phyloP scores from a whole-genome alignment of 768 basidiomycete species.

The Suillus luteus region DNA sequence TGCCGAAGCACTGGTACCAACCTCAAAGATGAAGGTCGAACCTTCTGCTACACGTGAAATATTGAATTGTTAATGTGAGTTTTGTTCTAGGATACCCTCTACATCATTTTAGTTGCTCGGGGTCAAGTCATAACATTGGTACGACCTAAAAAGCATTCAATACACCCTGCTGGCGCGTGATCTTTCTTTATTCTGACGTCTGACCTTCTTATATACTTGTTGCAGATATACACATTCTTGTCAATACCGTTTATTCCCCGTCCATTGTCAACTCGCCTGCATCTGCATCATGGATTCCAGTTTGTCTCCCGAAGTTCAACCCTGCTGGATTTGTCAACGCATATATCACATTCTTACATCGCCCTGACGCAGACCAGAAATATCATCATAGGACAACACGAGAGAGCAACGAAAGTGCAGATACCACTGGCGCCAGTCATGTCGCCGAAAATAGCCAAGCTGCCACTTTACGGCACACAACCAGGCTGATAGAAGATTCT shows the following conservation, averaged over 20 bases:
- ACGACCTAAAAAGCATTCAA: slow-evolving; percentile 89
- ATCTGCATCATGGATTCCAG: slow-evolving; percentile 89
- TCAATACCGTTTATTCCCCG: slow-evolving; percentile 87
- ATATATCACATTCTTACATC: slow-evolving; percentile 74
- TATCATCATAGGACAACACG: slow-evolving; percentile 5
- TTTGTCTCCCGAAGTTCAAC: slow-evolving; percentile 96
- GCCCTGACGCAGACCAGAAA: slow-evolving; percentile 27
- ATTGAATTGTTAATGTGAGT: slow-evolving; percentile 5
- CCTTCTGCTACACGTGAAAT: neutral
- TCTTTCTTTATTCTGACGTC: slow-evolving; percentile 6
- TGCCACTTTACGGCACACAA: slow-evolving; percentile 20
- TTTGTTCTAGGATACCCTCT: slow-evolving; percentile 75
- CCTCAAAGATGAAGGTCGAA: slow-evolving; percentile 73
- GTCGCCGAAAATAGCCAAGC: slow-evolving; percentile 14
- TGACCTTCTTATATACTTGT: neutral
- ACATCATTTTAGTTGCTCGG: slow-evolving; percentile 81
- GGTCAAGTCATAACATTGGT: slow-evolving; percentile 84
- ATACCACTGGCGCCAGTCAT: slow-evolving; percentile 1
- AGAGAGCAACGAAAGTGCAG: slow-evolving; percentile 10
- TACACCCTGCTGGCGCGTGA: slow-evolving; percentile 82
- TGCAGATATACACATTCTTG: slow-evolving; percentile 82
- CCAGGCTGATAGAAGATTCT: slow-evolving; percentile 24
- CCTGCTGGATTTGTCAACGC: slow-evolving; percentile 87
- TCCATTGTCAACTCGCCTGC: slow-evolving; percentile 77
- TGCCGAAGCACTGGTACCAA: slow-evolving; percentile 82